Evolutionary conservation across 352 stramenopile species (phyloP).

Genomic region (Phytophthora agathidicida): DNA sequence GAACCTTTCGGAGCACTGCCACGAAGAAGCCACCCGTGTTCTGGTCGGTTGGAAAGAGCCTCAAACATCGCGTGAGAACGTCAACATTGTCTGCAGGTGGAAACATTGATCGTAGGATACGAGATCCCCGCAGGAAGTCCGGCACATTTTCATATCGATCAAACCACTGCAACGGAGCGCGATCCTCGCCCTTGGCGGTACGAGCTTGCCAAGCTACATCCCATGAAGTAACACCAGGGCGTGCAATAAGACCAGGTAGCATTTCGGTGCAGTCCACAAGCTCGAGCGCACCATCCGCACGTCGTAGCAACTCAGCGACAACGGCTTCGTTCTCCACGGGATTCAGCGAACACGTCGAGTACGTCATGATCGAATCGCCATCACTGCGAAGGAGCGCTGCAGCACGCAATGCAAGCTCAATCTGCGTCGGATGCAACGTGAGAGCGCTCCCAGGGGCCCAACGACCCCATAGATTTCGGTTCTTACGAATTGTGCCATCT

Average conservation of each 20-base stretch:
- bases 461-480: constrained; percentile 90
- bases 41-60: constrained; percentile 97
- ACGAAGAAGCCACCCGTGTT: constrained; percentile 99
- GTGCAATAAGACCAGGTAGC: constrained; percentile 56
- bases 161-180: constrained; percentile 58
- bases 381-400: constrained; percentile 79
- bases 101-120: constrained; percentile 84
- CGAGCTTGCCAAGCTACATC: constrained; percentile 70
- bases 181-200: constrained; percentile 27
- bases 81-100: constrained; percentile 75
- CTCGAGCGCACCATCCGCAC: constrained; percentile 84
- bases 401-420: constrained; percentile 92
- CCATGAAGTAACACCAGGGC: constrained; percentile 63
- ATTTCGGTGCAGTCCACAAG: constrained; percentile 78
- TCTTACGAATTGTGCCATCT: constrained; percentile 98
- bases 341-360: constrained; percentile 98
- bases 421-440: constrained; percentile 93
- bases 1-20: constrained; percentile 90
- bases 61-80: constrained; percentile 49
- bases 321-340: constrained; percentile 98
- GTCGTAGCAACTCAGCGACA: constrained; percentile 93
- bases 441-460: constrained; percentile 90
- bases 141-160: constrained; percentile 59
- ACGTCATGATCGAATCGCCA: constrained; percentile 92
- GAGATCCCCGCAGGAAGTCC: constrained; percentile 58